phyloP scores from a whole-genome alignment of 768 basidiomycete species.

The Hygrophoropsis aurantiaca region DNA sequence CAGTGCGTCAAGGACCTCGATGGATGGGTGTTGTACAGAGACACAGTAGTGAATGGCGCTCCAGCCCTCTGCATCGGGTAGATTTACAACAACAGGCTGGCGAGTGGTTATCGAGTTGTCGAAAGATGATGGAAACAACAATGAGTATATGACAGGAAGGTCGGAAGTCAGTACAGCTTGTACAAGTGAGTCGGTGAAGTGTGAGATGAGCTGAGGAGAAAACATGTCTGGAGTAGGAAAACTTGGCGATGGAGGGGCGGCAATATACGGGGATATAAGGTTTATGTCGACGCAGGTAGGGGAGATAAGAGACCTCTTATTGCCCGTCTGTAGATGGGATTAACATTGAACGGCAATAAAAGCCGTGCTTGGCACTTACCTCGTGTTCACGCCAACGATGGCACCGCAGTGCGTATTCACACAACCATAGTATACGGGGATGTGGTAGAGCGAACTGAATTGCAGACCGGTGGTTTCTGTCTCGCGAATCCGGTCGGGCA shows the following conservation, averaged over 20 bases:
- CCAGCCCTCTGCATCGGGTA: conserved; percentile 68
- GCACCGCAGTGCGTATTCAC: conserved; percentile 63
- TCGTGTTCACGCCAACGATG: conserved; percentile 60
- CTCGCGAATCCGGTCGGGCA: conserved; percentile 71
- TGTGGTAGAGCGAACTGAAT: conserved; percentile 68
- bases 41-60: conserved; percentile 72
- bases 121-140: conserved; percentile 51
- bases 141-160: conserved; percentile 48
- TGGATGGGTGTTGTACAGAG: conserved; percentile 51
- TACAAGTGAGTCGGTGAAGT: conserved; percentile 52
- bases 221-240: conserved; percentile 32
- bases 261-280: conserved; percentile 25
- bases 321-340: conserved; percentile 24
- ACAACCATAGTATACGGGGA: conserved; percentile 65
- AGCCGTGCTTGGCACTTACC: conserved; percentile 34
- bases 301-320: conserved; percentile 25
- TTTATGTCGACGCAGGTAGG: conserved; percentile 20
- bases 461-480: conserved; percentile 69
- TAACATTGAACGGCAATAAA: conserved; percentile 3
- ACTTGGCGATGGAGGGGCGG: conserved; percentile 27
- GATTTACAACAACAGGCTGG: conserved; percentile 60
- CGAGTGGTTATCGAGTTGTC: conserved; percentile 40
- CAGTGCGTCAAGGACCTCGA: conserved; percentile 64
- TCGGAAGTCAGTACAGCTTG: conserved; percentile 52
- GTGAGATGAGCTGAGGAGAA: conserved; percentile 38